phyloP scores from a whole-genome alignment of 2,329 filamentous ascomycete genomes.

The Fusarium buxicola region DNA sequence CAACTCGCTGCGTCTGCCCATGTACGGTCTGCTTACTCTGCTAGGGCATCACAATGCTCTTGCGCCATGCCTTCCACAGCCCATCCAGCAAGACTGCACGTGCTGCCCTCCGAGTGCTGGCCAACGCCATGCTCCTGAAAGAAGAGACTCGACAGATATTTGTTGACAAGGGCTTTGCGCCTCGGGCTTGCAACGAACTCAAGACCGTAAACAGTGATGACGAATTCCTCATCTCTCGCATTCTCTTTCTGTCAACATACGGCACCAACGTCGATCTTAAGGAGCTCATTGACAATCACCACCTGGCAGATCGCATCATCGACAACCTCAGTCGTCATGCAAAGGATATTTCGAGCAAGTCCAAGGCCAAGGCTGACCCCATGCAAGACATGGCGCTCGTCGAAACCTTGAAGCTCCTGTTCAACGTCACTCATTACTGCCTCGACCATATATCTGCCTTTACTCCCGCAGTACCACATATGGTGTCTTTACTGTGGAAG shows the following conservation, averaged over 20 bases:
- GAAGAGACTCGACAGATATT: conserved; percentile 57
- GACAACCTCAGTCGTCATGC: conserved; percentile 78
- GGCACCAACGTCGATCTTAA: conserved; percentile 62
- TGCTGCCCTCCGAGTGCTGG: conserved; percentile 84
- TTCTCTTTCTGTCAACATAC: conserved; percentile 60
- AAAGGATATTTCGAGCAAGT: conserved; percentile 52
- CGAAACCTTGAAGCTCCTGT: conserved; percentile 88
- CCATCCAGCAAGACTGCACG: conserved; percentile 72
- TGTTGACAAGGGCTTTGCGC: conserved; percentile 61
- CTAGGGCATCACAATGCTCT: conserved; percentile 80
- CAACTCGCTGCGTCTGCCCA: conserved; percentile 6
- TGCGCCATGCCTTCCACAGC: conserved; percentile 78
- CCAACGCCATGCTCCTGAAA: conserved; percentile 75
- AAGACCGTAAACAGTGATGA: conserved; percentile 82
- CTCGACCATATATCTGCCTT: conserved; percentile 72
- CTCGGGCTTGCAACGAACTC: conserved; percentile 76
- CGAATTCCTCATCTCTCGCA: conserved; percentile 77
- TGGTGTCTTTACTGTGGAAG: conserved; percentile 77
- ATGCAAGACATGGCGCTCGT: conserved; percentile 84
- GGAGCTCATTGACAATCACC: conserved; percentile 59
- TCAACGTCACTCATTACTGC: conserved; percentile 85
- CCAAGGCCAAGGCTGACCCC: conserved; percentile 56
- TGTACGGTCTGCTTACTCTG: conserved; percentile 18
- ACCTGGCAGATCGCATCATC: conserved; percentile 68
- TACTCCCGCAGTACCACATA: conserved; percentile 72